These are phyloP conservation scores for Colletotrichum sp. DNA, from an alignment of 2,329 filamentous ascomycete species.

Conservation along the genomic window DNA sequence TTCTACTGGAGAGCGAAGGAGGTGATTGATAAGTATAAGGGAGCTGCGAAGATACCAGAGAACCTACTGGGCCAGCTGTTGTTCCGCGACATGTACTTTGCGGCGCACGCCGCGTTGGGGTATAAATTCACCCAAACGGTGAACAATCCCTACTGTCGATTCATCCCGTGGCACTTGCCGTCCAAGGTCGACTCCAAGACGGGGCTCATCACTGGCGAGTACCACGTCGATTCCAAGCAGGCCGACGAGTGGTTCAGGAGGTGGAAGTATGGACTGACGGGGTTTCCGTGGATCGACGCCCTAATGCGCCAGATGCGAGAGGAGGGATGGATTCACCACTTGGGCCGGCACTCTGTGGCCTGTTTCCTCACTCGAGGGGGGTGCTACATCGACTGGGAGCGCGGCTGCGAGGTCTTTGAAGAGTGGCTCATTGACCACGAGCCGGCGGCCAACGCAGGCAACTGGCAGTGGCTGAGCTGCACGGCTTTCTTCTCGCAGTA, in stretches of 20 bases:
- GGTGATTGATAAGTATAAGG: constrained; percentile 60
- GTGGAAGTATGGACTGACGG: constrained; percentile 73
- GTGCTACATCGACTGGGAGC: constrained; percentile 81
- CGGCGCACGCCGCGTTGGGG: constrained; percentile 73
- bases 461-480: constrained; percentile 81
- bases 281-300: constrained; percentile 83
- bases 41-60: constrained; percentile 67
- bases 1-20: constrained; percentile 77
- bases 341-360: constrained; percentile 78
- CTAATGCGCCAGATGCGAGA: constrained; percentile 75
- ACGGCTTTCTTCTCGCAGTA: constrained; percentile 78
- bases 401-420: constrained; percentile 79
- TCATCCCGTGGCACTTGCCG: constrained; percentile 80
- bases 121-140: constrained; percentile 67
- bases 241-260: constrained; percentile 71
- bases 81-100: constrained; percentile 87
- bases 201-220: constrained; percentile 60
- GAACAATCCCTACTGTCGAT: constrained; percentile 71
- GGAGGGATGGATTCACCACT: constrained; percentile 83
- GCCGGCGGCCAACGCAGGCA: constrained; percentile 74
- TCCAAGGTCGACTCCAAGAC: constrained; percentile 55
- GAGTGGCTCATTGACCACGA: constrained; percentile 80
- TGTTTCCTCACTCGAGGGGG: constrained; percentile 83
- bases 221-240: constrained; percentile 66
- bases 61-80: constrained; percentile 75